Evolutionary conservation across 2,329 filamentous ascomycete species (phyloP), one percentile per base, ranked within the genome.

Genomic region (Teratosphaeriaceae sp.): DNA sequence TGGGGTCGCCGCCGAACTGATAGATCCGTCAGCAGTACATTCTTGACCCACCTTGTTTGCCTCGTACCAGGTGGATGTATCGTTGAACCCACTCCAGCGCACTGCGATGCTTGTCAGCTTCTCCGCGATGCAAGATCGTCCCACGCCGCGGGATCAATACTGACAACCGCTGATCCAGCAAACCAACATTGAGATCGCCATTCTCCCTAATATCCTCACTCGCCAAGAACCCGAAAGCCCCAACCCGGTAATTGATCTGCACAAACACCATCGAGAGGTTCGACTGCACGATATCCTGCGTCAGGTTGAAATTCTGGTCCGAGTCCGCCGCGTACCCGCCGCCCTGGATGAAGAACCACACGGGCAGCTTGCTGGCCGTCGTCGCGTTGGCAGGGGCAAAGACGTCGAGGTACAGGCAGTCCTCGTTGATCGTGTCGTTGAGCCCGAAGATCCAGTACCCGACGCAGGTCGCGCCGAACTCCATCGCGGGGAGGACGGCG

Each of bases 111-210:
- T 21, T 13, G 24, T 38, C 20, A 38, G 35, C 21, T 3, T 19
- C 31, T 18, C 7, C 6, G 15, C 6, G 5, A 4, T 13, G 12
- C 31, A 18, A 13, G n/a, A 4, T 16, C 16, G 16, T 18, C 20
- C 7, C n/a, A 21, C 9, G 35, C 18, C 16, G 7, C 30, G 65
- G 12, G 76, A 3, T 16, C 18, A 19, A 24, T 20, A 20, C 19
- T 30, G 22, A 66, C 19, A 73, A 54, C 46, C 73, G 69, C 61
- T 84, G 80, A 55, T 85, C 81, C 50, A 72, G 69, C 48, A 85
- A 63, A 1, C 83, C 83, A 18, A 82, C 62, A 53, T 87, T 88
- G 8, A 70, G 65, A 29, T 65, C 64, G 2, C 72, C 70, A 33
- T 56, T 50, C 2, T 45, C 45, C n/a, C 50, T 58, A 24, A 76